A percentile compares a stretch with the other conserved stretches of the same genome.
Evolutionary conservation across 2,329 filamentous ascomycete genomes (phyloP).

Genomic region (Pseudopyricularia javanii): DNA sequence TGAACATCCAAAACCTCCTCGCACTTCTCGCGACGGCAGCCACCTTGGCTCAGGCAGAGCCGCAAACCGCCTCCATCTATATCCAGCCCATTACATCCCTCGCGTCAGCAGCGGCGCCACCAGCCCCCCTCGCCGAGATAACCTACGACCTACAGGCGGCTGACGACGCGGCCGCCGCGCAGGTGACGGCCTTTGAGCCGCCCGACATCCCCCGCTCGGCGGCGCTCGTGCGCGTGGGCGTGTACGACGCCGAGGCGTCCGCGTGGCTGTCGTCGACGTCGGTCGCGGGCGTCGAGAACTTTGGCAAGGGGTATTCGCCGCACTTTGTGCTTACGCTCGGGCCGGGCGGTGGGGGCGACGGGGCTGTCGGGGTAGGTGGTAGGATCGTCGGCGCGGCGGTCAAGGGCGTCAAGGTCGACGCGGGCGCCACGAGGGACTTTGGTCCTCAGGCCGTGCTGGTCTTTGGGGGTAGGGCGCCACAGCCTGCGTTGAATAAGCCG

Average conservation of each 20-base stretch:
- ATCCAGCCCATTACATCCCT: slow-evolving; percentile 34
- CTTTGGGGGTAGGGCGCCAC: slow-evolving; percentile 33
- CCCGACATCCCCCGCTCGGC: slow-evolving; percentile 32
- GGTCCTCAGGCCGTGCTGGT: slow-evolving; percentile 45
- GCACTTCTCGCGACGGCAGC: slow-evolving; percentile 18
- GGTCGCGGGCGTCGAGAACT: slow-evolving; percentile 42
- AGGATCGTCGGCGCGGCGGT: slow-evolving; percentile 34
- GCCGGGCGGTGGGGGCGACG: slow-evolving; percentile 5
- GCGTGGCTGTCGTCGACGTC: slow-evolving; percentile 43
- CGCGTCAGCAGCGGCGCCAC: slow-evolving; percentile 18
- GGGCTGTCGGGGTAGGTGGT: slow-evolving; percentile 16
- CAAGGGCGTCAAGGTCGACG: slow-evolving; percentile 48
- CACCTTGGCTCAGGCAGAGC: slow-evolving; percentile 23
- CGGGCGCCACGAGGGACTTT: slow-evolving; percentile 53
- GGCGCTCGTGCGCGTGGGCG: slow-evolving; percentile 42
- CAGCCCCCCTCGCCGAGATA: slow-evolving; percentile 37
- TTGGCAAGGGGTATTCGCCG: slow-evolving; percentile 48
- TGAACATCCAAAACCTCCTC: slow-evolving; percentile 23
- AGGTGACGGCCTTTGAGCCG: slow-evolving; percentile 41
- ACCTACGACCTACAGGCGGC: slow-evolving; percentile 35
- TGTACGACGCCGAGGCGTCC: slow-evolving; percentile 34
- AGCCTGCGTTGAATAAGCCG: slow-evolving; percentile 50
- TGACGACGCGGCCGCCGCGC: slow-evolving; percentile 19
- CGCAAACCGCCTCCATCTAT: slow-evolving; percentile 37
- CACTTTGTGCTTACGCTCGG: slow-evolving; percentile 38